phyloP scores from a whole-genome alignment of 495 filamentous ascomycete genomes.

The Annulohypoxylon nitens region DNA sequence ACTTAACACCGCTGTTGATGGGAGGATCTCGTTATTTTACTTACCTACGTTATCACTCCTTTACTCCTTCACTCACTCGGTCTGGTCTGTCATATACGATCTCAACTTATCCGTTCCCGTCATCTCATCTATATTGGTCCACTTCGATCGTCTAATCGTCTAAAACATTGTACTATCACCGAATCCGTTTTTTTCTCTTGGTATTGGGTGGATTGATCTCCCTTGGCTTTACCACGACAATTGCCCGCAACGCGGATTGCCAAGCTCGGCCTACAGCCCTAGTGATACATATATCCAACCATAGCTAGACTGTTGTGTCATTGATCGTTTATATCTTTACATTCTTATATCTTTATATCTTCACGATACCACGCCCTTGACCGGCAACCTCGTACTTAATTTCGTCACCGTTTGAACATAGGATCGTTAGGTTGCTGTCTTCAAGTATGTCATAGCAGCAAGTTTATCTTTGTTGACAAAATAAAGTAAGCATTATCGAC shows the following conservation, averaged over 20 bases:
- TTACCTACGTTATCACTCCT: neutral
- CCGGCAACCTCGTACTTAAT: conserved; percentile 24
- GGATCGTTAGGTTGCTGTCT: conserved; percentile 15
- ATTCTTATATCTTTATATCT: neutral
- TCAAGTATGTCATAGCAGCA: conserved; percentile 40
- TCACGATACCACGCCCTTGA: conserved; percentile 33
- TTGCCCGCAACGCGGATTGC: conserved; percentile 38
- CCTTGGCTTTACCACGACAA: conserved; percentile 33
- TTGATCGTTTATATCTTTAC: conserved; percentile 7
- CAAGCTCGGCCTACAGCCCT: conserved; percentile 38
- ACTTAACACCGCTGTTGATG: conserved; percentile 6
- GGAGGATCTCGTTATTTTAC: conserved; percentile 5
- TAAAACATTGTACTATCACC: conserved; percentile 25
- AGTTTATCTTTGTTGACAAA: conserved; percentile 7
- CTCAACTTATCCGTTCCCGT: conserved; percentile 21
- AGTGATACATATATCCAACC: conserved; percentile 37
- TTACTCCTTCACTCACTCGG: neutral
- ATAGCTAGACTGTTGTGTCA: conserved; percentile 29
- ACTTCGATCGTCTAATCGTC: conserved; percentile 20
- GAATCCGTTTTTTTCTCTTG: conserved; percentile 28
- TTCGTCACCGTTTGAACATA: conserved; percentile 4
- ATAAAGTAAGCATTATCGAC: conserved; percentile 25
- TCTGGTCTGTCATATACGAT: neutral
- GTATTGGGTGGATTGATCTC: conserved; percentile 39
- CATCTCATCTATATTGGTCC: conserved; percentile 22